Base-by-base conservation (phyloP, 352 stramenopile genomes). In the Phytophthora ramorum region DNA sequence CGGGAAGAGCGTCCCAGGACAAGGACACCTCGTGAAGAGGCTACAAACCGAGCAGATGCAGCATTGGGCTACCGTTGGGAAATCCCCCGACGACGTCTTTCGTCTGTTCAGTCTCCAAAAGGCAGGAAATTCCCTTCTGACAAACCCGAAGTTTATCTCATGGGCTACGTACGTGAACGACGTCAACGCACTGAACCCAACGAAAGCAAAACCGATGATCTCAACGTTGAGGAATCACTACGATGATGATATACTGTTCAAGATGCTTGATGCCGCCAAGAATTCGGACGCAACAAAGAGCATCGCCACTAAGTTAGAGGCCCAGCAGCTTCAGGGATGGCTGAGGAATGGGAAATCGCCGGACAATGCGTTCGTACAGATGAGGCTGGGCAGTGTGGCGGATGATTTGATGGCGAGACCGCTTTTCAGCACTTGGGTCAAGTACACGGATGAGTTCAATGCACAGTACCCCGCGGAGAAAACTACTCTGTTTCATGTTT, bases 11-110 rank as follows among this genome's bases (percentile, higher is more conserved):
- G 12, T 16, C 16, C 7, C 43, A 7, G 19, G 8, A 4, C 53
- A 10, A 9, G 24, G 48, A 28, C 17, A 8, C 1, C 5, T 63
- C 6, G 43, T 28, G 4, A 62, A 8, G 2, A 35, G 30, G 24
- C 9, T 62, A 19, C 17, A 47, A 62, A 0, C 14, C 8, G 16
- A 62, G 5, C 30, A 55, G 17, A 22, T 63, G 0, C 8, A 55
- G 13, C 43, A 63, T 8, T 54, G 43, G 32, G 9, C 45, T 3
- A 20, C 7, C 3, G n/a, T 9, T 0, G n/a, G 43, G 9, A 46
- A 40, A 53, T 19, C 14, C 4, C 54, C 43, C 2, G 43, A 55
- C 2, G 43, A 55, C 1, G 19, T 62, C 0, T 62, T 62, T 41
- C 4, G 32, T 16, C 19, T 53, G 17, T 52, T 52, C 10, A 9